These are phyloP conservation scores for Rhododendron williamsianum DNA, from an alignment of 148 eudicot genomes.

Conservation along the genomic window DNA sequence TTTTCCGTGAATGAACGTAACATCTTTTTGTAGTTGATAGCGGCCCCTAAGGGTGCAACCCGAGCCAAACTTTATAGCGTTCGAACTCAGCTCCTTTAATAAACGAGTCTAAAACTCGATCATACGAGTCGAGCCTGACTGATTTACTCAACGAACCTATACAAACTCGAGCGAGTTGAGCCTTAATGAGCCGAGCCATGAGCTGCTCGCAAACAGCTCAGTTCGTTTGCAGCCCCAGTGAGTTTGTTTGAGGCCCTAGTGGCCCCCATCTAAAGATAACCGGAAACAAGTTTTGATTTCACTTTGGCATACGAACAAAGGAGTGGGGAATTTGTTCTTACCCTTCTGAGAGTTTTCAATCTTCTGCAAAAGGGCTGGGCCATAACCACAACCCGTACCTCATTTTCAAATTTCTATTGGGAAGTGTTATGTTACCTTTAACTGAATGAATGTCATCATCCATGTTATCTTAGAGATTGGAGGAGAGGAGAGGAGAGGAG, in stretches of 20 bases:
- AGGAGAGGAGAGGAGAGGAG: not conserved
- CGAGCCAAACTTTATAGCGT: too few species aligned
- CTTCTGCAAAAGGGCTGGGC: not conserved
- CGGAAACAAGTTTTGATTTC: not conserved
- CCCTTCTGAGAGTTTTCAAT: not conserved
- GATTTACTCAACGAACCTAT: not conserved
- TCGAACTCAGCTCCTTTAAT: too few species aligned
- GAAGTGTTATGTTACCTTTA: not conserved
- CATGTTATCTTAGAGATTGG: not conserved
- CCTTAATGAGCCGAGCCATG: too few species aligned
- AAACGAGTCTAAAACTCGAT: too few species aligned
- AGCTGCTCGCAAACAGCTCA: too few species aligned
- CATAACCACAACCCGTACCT: not conserved
- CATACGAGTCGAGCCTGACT: too few species aligned
- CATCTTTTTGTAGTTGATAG: not conserved
- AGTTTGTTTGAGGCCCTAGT: not conserved
- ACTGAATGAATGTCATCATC: not conserved
- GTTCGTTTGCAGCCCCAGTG: too few species aligned
- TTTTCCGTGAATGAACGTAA: not conserved
- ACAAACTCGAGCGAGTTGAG: not conserved
- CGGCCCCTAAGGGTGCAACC: not conserved
- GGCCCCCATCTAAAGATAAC: not conserved
- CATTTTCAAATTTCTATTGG: not conserved
- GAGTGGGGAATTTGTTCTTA: not conserved
- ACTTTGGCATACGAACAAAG: not conserved